These are phyloP conservation scores for Asterophora lycoperdoides DNA, from an alignment of 768 basidiomycete genomes.

Conservation along the genomic window DNA sequence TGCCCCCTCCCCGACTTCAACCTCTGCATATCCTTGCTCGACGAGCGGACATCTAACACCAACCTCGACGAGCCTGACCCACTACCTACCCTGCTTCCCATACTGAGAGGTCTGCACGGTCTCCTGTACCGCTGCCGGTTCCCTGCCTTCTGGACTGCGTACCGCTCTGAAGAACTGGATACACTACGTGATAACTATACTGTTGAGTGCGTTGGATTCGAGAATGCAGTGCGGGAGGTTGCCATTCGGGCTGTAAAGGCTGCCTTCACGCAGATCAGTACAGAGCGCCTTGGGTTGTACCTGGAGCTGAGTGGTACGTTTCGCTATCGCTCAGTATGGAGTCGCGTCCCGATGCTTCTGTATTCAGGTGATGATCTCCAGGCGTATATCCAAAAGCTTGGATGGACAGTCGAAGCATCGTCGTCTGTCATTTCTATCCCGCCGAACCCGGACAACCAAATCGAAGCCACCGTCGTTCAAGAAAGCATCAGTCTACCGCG, in stretches of 20 bases:
- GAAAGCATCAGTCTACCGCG: constrained; percentile 79
- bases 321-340: not conserved
- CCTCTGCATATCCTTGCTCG: constrained; percentile 88
- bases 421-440: constrained; percentile 64
- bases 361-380: constrained; percentile 51
- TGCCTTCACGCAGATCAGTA: constrained; percentile 70
- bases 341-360: not conserved
- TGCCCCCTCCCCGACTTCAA: constrained; percentile 90
- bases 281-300: constrained; percentile 65
- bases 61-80: constrained; percentile 80
- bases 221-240: constrained; percentile 76
- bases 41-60: constrained; percentile 56
- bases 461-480: constrained; percentile 80
- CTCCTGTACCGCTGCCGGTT: constrained; percentile 83
- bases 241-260: constrained; percentile 73
- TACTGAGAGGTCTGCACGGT: constrained; percentile 61
- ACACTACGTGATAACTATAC: constrained; percentile 82
- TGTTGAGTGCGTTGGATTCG: constrained; percentile 78
- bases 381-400: constrained; percentile 57
- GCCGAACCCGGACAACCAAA: constrained; percentile 84
- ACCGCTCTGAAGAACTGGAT: constrained; percentile 66
- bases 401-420: constrained; percentile 57
- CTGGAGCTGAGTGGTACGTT: constrained; percentile 58
- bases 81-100: constrained; percentile 63
- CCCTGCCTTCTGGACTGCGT: constrained; percentile 79